phyloP scores from a whole-genome alignment of 1,284 basidiomycete species.

The Cutaneotrichosporon curvatum region DNA sequence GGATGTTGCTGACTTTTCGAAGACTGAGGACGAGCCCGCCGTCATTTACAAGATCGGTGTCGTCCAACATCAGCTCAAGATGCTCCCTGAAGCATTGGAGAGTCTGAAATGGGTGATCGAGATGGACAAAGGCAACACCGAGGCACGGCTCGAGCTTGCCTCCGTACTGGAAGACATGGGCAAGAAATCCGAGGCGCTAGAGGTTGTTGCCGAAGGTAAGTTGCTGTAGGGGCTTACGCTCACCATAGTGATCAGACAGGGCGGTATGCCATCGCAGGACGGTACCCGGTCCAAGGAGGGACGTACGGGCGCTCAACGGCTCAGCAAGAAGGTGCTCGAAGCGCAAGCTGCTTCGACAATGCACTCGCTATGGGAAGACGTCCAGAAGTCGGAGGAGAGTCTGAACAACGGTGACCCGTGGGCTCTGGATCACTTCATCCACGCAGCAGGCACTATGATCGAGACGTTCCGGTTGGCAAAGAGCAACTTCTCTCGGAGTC shows the following conservation, averaged over 20 bases:
- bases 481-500: slow-evolving; percentile 67
- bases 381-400: slow-evolving; percentile 41
- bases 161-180: slow-evolving; percentile 75
- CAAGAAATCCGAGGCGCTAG: slow-evolving; percentile 71
- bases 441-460: slow-evolving; percentile 74
- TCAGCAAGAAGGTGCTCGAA: slow-evolving; percentile 35
- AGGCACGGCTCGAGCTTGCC: slow-evolving; percentile 80
- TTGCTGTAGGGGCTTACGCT: not conserved
- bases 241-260: slow-evolving; percentile 18
- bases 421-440: slow-evolving; percentile 58
- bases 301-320: slow-evolving; percentile 13
- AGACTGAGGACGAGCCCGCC: slow-evolving; percentile 16
- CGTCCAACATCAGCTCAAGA: slow-evolving; percentile 65
- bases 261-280: slow-evolving; percentile 8
- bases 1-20: not conserved
- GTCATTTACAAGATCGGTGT: slow-evolving; percentile 54
- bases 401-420: slow-evolving; percentile 41
- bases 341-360: slow-evolving; percentile 40
- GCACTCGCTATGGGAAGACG: slow-evolving; percentile 39
- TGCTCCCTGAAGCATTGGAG: slow-evolving; percentile 66
- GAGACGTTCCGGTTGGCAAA: slow-evolving; percentile 82
- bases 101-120: slow-evolving; percentile 72
- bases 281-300: slow-evolving; percentile 24
- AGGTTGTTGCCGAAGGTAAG: slow-evolving; percentile 76
- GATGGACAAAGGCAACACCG: slow-evolving; percentile 65